These are phyloP conservation scores for Fraxinus angustifolia DNA, from an alignment of 305 asterid species.

Conservation along the genomic window DNA sequence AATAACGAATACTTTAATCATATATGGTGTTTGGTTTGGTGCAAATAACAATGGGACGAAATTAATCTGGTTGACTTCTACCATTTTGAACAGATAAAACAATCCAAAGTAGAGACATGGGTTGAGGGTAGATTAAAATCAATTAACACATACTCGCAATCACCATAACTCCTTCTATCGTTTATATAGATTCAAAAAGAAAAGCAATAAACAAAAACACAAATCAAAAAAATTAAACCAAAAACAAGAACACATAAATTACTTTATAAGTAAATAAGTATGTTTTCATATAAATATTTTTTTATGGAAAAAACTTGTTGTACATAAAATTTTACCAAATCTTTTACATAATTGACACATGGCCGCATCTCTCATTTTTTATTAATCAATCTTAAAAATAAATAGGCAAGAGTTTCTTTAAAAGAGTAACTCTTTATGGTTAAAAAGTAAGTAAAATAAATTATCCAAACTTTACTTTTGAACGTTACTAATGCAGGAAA, in stretches of 20 bases:
- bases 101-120: conserved; percentile 36
- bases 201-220: conserved; percentile 31
- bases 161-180: neutral
- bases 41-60: neutral
- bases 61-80: neutral
- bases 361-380: too few relatives aligned
- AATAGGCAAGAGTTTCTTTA: neutral
- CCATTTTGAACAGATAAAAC: conserved; percentile 14
- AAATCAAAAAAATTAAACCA: neutral
- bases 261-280: neutral
- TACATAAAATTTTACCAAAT: too few relatives aligned
- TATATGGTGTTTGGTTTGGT: neutral
- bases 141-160: neutral
- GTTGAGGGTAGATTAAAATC: conserved; percentile 36
- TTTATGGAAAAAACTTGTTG: too few relatives aligned
- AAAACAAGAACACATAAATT: neutral
- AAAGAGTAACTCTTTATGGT: neutral
- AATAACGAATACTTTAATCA: too few relatives aligned
- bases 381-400: too few relatives aligned
- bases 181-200: neutral
- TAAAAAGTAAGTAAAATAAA: too few relatives aligned
- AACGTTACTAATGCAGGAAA: too few relatives aligned
- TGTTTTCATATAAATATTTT: neutral
- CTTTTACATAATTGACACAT: too few relatives aligned
- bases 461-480: too few relatives aligned